Evolutionary conservation across 345 rosid genomes (phyloP).

Genomic region (Salix brachista): DNA sequence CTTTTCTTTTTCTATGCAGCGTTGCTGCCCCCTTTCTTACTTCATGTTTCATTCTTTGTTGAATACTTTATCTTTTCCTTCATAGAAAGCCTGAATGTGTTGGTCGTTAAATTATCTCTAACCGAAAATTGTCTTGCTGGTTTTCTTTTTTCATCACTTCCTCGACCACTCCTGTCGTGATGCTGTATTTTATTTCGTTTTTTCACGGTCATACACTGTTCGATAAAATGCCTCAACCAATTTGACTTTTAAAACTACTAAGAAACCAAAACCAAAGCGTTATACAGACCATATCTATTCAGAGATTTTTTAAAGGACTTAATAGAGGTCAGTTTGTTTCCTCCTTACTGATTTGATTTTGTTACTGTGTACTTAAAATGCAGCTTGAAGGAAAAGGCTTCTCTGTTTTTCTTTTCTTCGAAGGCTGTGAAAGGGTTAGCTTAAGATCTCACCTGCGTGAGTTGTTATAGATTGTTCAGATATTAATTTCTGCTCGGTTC

Average conservation of each 20-base stretch:
- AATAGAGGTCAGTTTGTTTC: neutral
- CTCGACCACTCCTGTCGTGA: neutral
- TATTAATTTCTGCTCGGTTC: neutral
- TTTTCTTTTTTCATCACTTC: neutral
- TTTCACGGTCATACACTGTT: neutral
- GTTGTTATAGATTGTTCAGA: neutral
- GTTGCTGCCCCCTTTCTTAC: no score
- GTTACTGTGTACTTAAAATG: neutral
- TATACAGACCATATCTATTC: no score
- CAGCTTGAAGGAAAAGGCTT: slow-evolving; percentile 3
- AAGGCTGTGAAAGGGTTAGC: neutral
- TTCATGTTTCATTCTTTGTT: no score
- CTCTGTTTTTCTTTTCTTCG: neutral
- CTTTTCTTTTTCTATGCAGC: no score
- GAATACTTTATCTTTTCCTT: no score
- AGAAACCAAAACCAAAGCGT: neutral
- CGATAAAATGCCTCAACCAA: slow-evolving; percentile 15
- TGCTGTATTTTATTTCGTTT: neutral
- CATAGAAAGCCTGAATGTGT: no score
- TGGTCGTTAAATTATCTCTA: no score
- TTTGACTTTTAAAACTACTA: no score
- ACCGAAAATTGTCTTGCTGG: no score
- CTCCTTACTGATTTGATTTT: neutral
- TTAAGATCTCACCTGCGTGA: neutral
- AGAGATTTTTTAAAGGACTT: no score